A percentile compares a stretch with the other conserved stretches of the same genome.
phyloP scores from a whole-genome alignment of 495 filamentous ascomycete genomes.

The Penicillium manginii region DNA sequence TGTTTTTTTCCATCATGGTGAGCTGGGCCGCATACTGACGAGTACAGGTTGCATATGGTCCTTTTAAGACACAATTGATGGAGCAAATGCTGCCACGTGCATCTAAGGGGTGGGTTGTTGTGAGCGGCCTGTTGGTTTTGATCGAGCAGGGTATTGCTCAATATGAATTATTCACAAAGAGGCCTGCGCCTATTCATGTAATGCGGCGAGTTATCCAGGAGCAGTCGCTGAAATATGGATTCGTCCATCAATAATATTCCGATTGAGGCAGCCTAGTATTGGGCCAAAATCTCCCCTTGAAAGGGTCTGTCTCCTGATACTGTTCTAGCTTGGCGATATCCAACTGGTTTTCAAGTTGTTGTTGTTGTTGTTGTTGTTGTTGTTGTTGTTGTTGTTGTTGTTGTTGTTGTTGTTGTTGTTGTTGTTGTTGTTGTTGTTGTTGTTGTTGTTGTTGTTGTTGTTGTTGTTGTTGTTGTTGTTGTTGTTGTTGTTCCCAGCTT shows the following conservation, averaged over 20 bases:
- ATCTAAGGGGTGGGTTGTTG: slow-evolving; percentile 61
- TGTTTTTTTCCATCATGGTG: slow-evolving; percentile 24
- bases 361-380: too few relatives aligned
- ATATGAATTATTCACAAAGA: slow-evolving; percentile 74
- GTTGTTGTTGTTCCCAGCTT: too few relatives aligned
- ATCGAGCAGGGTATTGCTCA: slow-evolving; percentile 75
- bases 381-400: too few relatives aligned
- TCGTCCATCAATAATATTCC: slow-evolving; percentile 12
- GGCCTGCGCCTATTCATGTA: slow-evolving; percentile 65
- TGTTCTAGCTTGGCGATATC: too few relatives aligned
- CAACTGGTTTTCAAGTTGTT: too few relatives aligned
- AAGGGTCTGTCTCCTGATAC: too few relatives aligned
- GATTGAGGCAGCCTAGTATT: background rate
- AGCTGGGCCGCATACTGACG: slow-evolving; percentile 32
- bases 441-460: too few relatives aligned
- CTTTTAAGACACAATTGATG: slow-evolving; percentile 57
- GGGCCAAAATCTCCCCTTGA: background rate
- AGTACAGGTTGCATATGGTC: slow-evolving; percentile 48
- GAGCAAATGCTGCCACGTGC: slow-evolving; percentile 50
- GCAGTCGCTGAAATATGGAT: slow-evolving; percentile 21
- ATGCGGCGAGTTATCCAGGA: slow-evolving; percentile 50
- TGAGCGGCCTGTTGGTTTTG: slow-evolving; percentile 70
- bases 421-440: too few relatives aligned
- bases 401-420: too few relatives aligned
- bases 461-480: too few relatives aligned